Conservation (phyloP, 139 green algal species). For the Yamagishiella unicocca region DNA sequence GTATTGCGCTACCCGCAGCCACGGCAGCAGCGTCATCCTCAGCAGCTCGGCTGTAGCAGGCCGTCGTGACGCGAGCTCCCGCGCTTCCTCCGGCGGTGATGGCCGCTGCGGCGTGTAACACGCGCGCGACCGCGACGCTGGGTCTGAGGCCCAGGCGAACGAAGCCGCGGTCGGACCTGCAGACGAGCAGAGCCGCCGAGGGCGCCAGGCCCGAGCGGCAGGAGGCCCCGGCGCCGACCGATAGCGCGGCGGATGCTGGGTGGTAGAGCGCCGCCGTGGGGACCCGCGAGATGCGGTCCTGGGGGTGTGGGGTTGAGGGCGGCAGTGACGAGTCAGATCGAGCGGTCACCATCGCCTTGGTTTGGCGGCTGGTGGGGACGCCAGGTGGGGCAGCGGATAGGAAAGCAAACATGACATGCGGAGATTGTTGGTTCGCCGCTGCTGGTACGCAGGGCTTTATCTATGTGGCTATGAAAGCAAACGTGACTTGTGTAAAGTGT, state of each 20-base stretch:
- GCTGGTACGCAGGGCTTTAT: too few relatives aligned
- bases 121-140: not conserved
- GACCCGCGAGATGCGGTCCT: not conserved
- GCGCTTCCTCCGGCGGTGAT: not conserved
- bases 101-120: not conserved
- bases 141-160: slow-evolving; percentile 21
- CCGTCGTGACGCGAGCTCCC: not conserved
- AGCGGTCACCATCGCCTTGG: too few relatives aligned
- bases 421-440: not conserved
- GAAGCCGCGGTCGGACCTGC: slow-evolving; percentile 14
- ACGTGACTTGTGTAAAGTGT: too few relatives aligned
- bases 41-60: not conserved
- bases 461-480: too few relatives aligned
- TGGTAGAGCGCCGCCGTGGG: not conserved
- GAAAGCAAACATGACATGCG: not conserved
- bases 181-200: not conserved
- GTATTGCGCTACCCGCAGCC: not conserved
- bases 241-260: not conserved
- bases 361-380: too few relatives aligned
- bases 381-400: not conserved
- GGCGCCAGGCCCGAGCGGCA: not conserved
- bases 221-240: not conserved
- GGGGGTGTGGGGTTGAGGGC: not conserved
- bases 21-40: not conserved
- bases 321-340: not conserved